Evolutionary conservation across 371 early-diverging fungal species (phyloP), one percentile per base, ranked within the genome.

Genomic region (Apophysomyces elegans): DNA sequence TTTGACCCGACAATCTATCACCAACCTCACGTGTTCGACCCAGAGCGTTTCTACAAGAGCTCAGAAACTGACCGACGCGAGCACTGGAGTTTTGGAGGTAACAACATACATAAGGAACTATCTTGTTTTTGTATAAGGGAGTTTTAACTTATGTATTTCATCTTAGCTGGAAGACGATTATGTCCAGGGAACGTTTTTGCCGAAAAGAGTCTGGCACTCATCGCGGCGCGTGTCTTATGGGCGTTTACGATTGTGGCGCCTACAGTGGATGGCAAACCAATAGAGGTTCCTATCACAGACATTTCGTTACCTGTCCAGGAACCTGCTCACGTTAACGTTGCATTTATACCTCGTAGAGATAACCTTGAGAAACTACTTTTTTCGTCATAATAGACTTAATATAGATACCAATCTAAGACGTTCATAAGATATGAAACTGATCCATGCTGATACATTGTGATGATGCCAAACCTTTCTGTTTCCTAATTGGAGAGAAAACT

Each of bases 51-150:
- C 56, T 14, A 57, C 39, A 59, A 64, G 11, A 68, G 58, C 38
- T 59, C 43, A 37, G 54, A 58, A 26, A 65, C 58, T 38, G 58
- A 63, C 21, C 38, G 62, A 36, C 58, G 71, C n/a, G 67, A 66
- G 14, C 67, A 71, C 36, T 67, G 37, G 32, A 67, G 58, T 21
- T 71, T 71, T 47, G 71, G 71, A 41, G 41, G 41, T 41, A 13
- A 41, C 32, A 26, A 3, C 32, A 26, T 2, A 0, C 32, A 26
- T 26, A 26, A 3, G 2, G 2, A 26, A 26, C 32, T 26, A 26
- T 26, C 32, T 26, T 26, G 32, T 26, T 26, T 26, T 26, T 26
- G 32, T 26, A 26, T 26, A 26, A 26, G 32, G 32, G 32, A 26
- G 2, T 26, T 26, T 26, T 26, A 26, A 26, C 32, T 26, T 26